phyloP scores from a whole-genome alignment of 2,329 filamentous ascomycete species.

The Calonectria montana region DNA sequence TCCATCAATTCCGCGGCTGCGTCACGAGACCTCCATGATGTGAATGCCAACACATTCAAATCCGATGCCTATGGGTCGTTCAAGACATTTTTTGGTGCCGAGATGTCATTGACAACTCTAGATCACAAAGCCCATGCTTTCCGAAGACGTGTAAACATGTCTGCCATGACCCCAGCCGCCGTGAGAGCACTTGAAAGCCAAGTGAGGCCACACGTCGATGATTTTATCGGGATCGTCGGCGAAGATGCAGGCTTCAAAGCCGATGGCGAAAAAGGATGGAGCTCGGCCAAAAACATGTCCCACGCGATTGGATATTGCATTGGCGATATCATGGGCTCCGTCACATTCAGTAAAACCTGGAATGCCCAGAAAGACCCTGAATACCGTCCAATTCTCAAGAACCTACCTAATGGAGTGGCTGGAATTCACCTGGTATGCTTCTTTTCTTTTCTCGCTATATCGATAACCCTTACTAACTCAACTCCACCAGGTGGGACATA shows the following conservation, averaged over 20 bases:
- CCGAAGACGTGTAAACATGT: constrained; percentile 4
- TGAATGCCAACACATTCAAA: constrained; percentile 6
- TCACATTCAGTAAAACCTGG: constrained; percentile 7
- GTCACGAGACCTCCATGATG: background rate
- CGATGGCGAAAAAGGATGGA: background rate
- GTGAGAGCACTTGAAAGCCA: background rate
- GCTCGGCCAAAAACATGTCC: background rate
- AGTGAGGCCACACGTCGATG: background rate
- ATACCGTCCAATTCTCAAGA: background rate
- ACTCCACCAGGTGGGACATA: background rate
- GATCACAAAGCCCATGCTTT: background rate
- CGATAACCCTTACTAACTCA: background rate
- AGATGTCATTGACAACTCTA: background rate
- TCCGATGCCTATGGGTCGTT: background rate
- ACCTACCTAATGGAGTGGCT: background rate
- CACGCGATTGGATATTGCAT: background rate
- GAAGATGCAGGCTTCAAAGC: background rate
- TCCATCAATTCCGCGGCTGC: constrained; percentile 4
- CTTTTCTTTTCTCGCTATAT: background rate
- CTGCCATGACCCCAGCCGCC: constrained; percentile 1
- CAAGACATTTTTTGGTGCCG: constrained; percentile 1
- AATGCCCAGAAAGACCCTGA: background rate
- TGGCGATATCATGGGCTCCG: constrained; percentile 1
- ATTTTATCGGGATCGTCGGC: background rate
- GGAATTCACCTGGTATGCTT: background rate